These are phyloP conservation scores for Butyriboletus loyo DNA, from an alignment of 768 basidiomycete genomes.

Conservation along the genomic window DNA sequence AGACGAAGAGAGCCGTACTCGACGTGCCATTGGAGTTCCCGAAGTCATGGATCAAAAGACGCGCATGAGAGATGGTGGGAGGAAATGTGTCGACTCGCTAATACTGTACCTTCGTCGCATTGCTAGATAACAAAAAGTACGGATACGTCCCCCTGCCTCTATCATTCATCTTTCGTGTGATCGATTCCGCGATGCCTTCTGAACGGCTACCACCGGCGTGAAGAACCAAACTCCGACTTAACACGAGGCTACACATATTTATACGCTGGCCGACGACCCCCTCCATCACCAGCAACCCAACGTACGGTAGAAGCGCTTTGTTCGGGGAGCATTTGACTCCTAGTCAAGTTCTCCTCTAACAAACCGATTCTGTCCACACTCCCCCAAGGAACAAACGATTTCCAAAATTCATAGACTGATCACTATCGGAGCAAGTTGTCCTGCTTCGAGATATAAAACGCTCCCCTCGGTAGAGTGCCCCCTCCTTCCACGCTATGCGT, in stretches of 20 bases:
- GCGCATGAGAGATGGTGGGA: conserved; percentile 12
- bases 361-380: not conserved
- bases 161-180: not conserved
- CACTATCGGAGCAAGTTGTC: not conserved
- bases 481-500: too few species aligned
- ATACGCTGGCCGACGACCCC: not conserved
- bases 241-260: not conserved
- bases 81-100: not conserved
- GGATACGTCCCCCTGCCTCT: not conserved
- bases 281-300: not conserved
- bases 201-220: too few species aligned
- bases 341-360: not conserved
- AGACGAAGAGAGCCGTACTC: conserved; percentile 70
- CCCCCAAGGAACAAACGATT: not conserved
- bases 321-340: conserved; percentile 9
- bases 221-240: not conserved
- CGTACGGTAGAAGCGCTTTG: not conserved
- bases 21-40: conserved; percentile 81
- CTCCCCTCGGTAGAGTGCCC: too few species aligned
- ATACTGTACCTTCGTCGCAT: not conserved
- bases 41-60: conserved; percentile 45
- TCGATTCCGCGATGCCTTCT: too few species aligned
- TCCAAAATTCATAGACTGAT: not conserved
- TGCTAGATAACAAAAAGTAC: not conserved
- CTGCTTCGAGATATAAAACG: not conserved